A percentile compares a stretch with the other conserved stretches of the same genome.
phyloP scores from a whole-genome alignment of 2,329 filamentous ascomycete species.

The Exserohilum turcica region DNA sequence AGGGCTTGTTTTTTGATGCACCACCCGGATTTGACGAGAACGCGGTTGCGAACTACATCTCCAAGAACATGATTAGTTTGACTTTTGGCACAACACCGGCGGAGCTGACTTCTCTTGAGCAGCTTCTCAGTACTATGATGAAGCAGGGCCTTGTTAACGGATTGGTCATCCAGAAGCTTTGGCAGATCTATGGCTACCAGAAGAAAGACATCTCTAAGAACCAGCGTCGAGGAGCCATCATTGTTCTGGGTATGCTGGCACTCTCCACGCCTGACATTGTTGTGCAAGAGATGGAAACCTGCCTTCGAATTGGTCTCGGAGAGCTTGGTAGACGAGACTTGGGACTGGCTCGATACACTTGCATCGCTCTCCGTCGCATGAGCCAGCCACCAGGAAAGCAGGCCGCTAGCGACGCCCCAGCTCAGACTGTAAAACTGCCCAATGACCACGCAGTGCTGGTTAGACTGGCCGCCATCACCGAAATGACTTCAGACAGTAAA shows the following conservation, averaged over 20 bases:
- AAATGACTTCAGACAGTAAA: conserved; percentile 85
- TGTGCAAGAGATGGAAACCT: conserved; percentile 91
- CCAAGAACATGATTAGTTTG: conserved; percentile 97
- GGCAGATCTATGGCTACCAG: conserved; percentile 96
- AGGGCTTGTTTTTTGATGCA: conserved; percentile 92
- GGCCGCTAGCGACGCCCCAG: conserved; percentile 61
- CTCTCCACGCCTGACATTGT: conserved; percentile 91
- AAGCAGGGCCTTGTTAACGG: conserved; percentile 86
- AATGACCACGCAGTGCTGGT: conserved; percentile 90
- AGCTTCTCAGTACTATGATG: conserved; percentile 97
- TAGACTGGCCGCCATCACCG: conserved; percentile 81
- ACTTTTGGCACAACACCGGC: conserved; percentile 95
- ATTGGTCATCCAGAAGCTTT: conserved; percentile 85
- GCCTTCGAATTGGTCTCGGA: conserved; percentile 88
- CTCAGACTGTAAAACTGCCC: conserved; percentile 72
- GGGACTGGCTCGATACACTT: conserved; percentile 91
- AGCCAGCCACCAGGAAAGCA: conserved; percentile 74
- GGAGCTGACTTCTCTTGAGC: conserved; percentile 92
- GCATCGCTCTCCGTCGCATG: conserved; percentile 88
- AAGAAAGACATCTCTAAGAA: conserved; percentile 85
- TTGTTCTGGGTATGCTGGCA: conserved; percentile 94
- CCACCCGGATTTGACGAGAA: conserved; percentile 86
- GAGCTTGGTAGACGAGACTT: conserved; percentile 79
- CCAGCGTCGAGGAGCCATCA: conserved; percentile 90
- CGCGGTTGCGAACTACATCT: conserved; percentile 92